Base-by-base conservation (phyloP, 2,329 filamentous ascomycete species). In the Xylaria multiplex region DNA sequence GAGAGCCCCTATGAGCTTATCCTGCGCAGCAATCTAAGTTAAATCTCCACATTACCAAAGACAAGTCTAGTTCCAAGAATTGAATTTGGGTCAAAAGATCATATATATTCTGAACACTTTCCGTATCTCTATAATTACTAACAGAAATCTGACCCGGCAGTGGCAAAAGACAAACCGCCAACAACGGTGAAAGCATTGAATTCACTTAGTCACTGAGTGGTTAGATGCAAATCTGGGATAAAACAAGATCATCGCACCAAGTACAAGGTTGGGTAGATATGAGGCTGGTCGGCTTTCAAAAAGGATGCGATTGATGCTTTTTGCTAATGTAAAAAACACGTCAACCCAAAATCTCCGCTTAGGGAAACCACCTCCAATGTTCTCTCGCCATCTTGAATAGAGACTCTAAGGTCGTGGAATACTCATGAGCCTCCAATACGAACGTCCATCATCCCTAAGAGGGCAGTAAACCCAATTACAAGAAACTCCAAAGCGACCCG, bases 371-470 rank as follows among this genome's bases (percentile, higher is more conserved):
- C 13, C 37, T 6, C 24, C 22, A 55, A 42, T 9, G 7, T 50
- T 37, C 24, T 37, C 24, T 48, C 27, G 24, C 27, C 37, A 35
- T 32, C 52, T 32, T 57, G 22, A 40, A 62, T 27, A 3, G 24
- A 54, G 14, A 55, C 22, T 24, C 11, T 22, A 16, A 16, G 53
- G 16, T 42, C 42, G 9, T n/a, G 27, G 11, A 56, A 50, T 56
- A 37, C 14, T 30, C 48, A 40, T 59, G 32, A 63, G 43, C 48
- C 49, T 55, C 24, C 54, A 19, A 55, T 59, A 49, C 56, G 19
- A 58, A 67, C 53, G 11, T 54, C 37, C 40, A 30, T 54, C 14
- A 60, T 59, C 37, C 64, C 42, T 46, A 42, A 40, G 49, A 53
- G 49, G 48, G 48, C 32, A 59, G 11, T 11, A 24, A 59, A 35